Conservation (phyloP, 805 yeast genomes). For the Ogataea glucozyma region DNA sequence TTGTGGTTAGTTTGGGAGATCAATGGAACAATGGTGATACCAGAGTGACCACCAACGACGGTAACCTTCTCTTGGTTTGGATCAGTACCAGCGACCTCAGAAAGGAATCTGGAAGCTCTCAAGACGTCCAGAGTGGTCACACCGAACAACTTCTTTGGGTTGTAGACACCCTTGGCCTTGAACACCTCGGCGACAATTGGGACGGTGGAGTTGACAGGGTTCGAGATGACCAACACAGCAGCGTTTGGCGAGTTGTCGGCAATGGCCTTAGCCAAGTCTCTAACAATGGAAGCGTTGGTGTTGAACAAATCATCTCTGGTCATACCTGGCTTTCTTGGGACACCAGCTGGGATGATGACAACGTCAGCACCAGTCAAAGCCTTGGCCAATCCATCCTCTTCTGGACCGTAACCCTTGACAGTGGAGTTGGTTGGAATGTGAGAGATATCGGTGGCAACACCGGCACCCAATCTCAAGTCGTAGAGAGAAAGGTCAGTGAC, state of each 20-base stretch:
- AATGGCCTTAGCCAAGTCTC: constrained; percentile 84
- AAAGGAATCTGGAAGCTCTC: constrained; percentile 84
- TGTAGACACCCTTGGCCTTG: constrained; percentile 81
- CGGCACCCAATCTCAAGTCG: constrained; percentile 91
- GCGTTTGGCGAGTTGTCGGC: constrained; percentile 87
- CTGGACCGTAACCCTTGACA: constrained; percentile 87
- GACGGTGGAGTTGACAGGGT: constrained; percentile 97
- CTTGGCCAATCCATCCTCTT: constrained; percentile 62
- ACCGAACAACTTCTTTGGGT: constrained; percentile 91
- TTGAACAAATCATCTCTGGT: constrained; percentile 96
- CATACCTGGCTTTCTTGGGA: constrained; percentile 99
- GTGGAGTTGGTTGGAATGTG: constrained; percentile 91
- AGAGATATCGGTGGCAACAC: constrained; percentile 95
- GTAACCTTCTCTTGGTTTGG: constrained; percentile 77
- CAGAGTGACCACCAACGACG: constrained; percentile 97
- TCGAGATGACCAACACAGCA: constrained; percentile 76
- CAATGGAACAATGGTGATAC: constrained; percentile 93
- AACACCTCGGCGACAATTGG: constrained; percentile 94
- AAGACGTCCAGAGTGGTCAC: constrained; percentile 93
- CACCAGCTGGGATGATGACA: constrained; percentile 95
- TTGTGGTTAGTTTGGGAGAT: constrained; percentile 80
- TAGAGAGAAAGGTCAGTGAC: constrained; percentile 84
- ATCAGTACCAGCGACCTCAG: constrained; percentile 66
- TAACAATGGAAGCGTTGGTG: constrained; percentile 93
- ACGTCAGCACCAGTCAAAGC: constrained; percentile 82